Evolutionary conservation across 176 grass and related monocot genomes (phyloP).

Genomic region (Tillandsia fasciculata): DNA sequence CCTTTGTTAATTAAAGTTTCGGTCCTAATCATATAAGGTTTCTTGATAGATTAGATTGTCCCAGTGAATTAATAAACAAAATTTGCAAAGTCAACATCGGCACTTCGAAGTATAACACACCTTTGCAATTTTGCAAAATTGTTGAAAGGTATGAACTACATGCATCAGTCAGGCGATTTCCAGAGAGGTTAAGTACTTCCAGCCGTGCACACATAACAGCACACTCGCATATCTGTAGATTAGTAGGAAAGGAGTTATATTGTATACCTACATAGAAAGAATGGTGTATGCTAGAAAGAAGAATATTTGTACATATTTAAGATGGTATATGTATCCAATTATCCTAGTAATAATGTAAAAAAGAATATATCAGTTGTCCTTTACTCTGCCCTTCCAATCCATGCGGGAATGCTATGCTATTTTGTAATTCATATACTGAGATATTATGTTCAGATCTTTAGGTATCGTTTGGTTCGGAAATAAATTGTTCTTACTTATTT

Average conservation of each 20-base stretch:
- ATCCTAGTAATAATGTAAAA: no score
- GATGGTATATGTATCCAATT: no score
- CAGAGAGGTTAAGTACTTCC: constrained; percentile 94
- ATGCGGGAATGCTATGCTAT: no score
- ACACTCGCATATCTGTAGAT: constrained; percentile 83
- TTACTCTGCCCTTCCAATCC: no score
- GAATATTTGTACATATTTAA: no score
- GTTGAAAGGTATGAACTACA: constrained; percentile 94
- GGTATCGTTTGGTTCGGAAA: no score
- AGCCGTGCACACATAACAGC: constrained; percentile 56
- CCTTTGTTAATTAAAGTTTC: neutral
- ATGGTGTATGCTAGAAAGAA: neutral
- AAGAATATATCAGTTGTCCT: no score
- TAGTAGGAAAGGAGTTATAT: constrained; percentile 9
- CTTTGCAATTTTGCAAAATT: constrained; percentile 84
- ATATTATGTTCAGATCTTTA: no score
- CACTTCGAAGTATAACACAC: constrained; percentile 18
- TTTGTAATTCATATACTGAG: no score
- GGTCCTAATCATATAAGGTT: neutral
- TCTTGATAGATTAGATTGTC: neutral
- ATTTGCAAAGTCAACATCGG: neutral
- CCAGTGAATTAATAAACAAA: neutral
- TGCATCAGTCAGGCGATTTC: constrained; percentile 88
- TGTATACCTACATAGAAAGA: neutral
- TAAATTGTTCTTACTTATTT: no score